Evolutionary conservation across 352 stramenopile species (phyloP).

Genomic region (Pythium aquatile): DNA sequence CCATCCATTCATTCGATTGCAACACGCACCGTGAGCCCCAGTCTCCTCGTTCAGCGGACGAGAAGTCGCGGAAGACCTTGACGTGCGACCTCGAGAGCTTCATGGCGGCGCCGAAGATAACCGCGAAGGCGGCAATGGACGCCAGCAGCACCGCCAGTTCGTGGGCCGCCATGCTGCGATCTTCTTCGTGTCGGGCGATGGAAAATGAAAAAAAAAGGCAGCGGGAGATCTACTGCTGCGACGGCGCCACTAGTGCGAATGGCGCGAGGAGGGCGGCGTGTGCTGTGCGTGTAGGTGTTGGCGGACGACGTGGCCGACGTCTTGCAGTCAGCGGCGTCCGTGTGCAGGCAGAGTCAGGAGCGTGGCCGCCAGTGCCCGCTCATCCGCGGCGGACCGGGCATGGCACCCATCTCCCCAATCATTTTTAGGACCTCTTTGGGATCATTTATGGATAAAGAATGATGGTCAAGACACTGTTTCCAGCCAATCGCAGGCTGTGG

Average conservation of each 20-base stretch:
- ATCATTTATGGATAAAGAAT: constrained; percentile 9
- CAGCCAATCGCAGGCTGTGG: constrained; percentile 2
- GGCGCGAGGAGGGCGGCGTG: not conserved
- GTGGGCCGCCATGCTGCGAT: constrained; percentile 21
- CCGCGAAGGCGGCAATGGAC: constrained; percentile 57
- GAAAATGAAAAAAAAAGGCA: not conserved
- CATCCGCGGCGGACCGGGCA: not conserved
- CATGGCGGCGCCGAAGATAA: constrained; percentile 50
- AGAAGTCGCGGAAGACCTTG: constrained; percentile 70
- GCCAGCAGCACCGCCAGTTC: constrained; percentile 47
- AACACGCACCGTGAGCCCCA: constrained; percentile 71
- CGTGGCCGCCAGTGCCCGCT: constrained; percentile 1
- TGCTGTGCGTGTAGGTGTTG: not conserved
- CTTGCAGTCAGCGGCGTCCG: not conserved
- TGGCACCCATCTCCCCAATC: constrained; percentile 15
- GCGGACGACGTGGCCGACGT: not conserved
- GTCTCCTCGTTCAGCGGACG: constrained; percentile 62
- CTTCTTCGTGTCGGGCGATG: not conserved
- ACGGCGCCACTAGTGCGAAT: not conserved
- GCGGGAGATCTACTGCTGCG: not conserved
- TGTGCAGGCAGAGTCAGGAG: not conserved
- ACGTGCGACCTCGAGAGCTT: constrained; percentile 55
- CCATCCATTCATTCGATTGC: not conserved
- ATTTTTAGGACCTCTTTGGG: constrained; percentile 2
- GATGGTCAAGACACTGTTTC: constrained; percentile 7